Conservation (phyloP, 1,284 basidiomycete genomes). For the Microbotryum lychnidis-dioicae region DNA sequence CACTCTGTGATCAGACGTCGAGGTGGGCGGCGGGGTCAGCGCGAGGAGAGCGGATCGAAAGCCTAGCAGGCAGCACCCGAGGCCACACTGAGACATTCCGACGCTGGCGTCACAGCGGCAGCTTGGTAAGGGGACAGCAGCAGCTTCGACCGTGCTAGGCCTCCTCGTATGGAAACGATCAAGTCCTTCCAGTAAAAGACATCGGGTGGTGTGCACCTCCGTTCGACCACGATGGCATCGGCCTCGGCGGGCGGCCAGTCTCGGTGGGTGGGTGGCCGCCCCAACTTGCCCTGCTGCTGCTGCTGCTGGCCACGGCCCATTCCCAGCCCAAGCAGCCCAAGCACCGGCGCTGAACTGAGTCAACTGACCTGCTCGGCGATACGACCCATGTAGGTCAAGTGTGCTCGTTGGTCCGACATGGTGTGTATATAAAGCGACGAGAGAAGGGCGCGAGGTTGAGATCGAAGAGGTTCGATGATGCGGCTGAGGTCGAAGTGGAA, state of each 20-base stretch:
- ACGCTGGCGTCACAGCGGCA: background rate
- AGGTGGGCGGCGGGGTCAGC: background rate
- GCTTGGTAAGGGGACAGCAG: background rate
- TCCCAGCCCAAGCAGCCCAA: too few relatives aligned
- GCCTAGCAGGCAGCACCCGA: background rate
- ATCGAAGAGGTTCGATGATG: too few relatives aligned
- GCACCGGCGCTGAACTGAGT: background rate
- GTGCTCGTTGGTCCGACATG: too few relatives aligned
- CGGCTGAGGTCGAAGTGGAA: too few relatives aligned
- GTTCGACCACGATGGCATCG: background rate
- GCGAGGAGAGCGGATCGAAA: background rate
- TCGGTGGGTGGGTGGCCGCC: background rate
- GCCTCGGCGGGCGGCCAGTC: too few relatives aligned
- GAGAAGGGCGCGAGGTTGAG: too few relatives aligned
- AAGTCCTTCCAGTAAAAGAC: background rate
- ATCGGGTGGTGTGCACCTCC: background rate
- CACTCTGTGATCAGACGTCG: slow-evolving; percentile 1
- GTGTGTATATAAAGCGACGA: too few relatives aligned
- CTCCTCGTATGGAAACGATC: background rate
- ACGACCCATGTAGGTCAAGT: slow-evolving; percentile 26
- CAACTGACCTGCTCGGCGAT: slow-evolving; percentile 26
- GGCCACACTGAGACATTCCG: background rate
- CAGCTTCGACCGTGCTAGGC: background rate
- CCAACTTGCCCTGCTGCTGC: background rate
- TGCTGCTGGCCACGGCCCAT: background rate